phyloP scores from a whole-genome alignment of 257 asterid genomes.

The Sherardia arvensis region DNA sequence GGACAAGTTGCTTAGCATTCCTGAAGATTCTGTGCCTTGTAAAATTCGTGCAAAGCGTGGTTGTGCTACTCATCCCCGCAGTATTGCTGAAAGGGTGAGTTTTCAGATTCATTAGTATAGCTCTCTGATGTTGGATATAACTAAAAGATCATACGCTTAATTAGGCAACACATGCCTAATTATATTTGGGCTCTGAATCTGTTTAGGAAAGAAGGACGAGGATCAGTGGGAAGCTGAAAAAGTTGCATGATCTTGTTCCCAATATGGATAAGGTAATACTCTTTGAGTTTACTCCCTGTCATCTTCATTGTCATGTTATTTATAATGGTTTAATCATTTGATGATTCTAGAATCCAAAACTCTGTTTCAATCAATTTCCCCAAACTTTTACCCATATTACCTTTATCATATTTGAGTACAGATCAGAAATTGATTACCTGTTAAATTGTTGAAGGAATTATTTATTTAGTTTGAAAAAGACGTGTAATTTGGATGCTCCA shows the following conservation, averaged over 20 bases:
- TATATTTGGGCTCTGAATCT: background rate
- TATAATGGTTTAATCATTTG: background rate
- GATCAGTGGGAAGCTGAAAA: conserved; percentile 80
- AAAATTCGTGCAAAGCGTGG: conserved; percentile 93
- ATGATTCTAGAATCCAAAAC: background rate
- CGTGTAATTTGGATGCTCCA: background rate
- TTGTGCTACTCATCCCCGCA: conserved; percentile 91
- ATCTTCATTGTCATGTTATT: background rate
- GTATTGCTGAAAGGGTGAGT: conserved; percentile 83
- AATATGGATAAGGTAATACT: conserved; percentile 85
- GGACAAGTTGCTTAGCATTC: conserved; percentile 67
- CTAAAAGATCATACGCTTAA: background rate
- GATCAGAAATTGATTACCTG: background rate
- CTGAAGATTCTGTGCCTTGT: conserved; percentile 78
- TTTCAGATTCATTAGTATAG: background rate
- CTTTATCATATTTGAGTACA: background rate
- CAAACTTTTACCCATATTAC: background rate
- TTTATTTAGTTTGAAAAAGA: background rate
- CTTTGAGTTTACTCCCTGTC: background rate
- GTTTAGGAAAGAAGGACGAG: conserved; percentile 81
- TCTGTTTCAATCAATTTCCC: background rate
- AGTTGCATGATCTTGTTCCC: conserved; percentile 89
- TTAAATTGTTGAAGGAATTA: too few species aligned
- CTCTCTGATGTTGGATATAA: background rate
- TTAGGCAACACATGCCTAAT: background rate